Evolutionary conservation across 352 stramenopile genomes (phyloP), one percentile per base, ranked within the genome.

Genomic region (Chrysophaeum taylorii): DNA sequence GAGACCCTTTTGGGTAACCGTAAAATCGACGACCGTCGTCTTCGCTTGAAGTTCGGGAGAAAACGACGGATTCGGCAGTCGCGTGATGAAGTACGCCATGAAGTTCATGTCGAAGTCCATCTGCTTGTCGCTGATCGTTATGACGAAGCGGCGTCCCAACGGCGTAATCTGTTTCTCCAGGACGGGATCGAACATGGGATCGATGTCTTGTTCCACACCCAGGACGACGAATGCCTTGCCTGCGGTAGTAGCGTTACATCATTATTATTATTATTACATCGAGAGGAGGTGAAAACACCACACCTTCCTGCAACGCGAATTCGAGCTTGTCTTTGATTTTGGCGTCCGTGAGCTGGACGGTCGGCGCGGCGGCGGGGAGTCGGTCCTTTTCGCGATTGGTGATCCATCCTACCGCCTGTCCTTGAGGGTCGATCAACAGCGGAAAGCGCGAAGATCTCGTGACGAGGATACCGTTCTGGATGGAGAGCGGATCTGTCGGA

Each of bases 1-100:
- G 0, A 97, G 81, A 64, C 92, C 92, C 69, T 96, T 95, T 71
- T 96, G 94, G 0, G 92, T 97, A 12, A 97, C 91, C 0, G 93
- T 98, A 73, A 98, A 98, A 84, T 99, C 93, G 50, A 99, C 96
- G 53, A 99, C 86, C 0, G 93, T 98, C 0, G 93, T 97, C 78
- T 98, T 98, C 4, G 94, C 94, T 79, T 98, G 93, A 27, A 98
- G 77, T 73, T 99, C 95, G 0, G 94, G 95, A 5, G 87, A 92
- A 60, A 98, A 98, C 76, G 93, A 94, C 43, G 95, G 95, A 73
- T 99, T 98, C 21, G 94, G 93, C 64, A 99, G 79, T 0, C 94
- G 83, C 2, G 94, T 97, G 73, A 98, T 98, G 71, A 98, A 98
- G 76, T 97, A 99, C 81, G 98, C 90, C 50, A 90, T 95, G 76